Evolutionary conservation across 148 eudicot species (phyloP), one percentile per base, ranked within the genome.

Genomic region (Vaccinium vitisidaea): DNA sequence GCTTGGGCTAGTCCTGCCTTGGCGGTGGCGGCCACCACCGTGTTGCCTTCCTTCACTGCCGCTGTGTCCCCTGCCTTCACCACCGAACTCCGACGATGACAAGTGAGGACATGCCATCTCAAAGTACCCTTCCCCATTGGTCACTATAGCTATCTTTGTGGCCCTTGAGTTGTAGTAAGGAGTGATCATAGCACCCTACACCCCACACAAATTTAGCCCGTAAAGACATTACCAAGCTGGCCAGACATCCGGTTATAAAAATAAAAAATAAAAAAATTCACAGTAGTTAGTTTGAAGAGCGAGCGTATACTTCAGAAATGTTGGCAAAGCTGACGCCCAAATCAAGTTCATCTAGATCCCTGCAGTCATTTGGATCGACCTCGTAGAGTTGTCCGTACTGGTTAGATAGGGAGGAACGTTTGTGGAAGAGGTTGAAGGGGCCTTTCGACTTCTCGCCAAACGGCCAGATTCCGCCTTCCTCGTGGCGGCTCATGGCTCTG

Each of bases 31-130:
- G 58, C 61, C 77, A 18, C 84, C 32, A 30, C 80, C 81, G 4
- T 55, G 56, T 54, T 73, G 74, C 39, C 69, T 25, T 8, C 36
- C 36, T 25, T 21, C 23, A 3, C 16, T 4, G 16, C 77, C 23
- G 6, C 79, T 56, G 30, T 30, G 74, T 5, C 25, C 32, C 56
- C 53, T 48, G 2, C 56, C 55, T 48, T 43, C 50, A 2, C 56
- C 32, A 13, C 32, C 80, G 25, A 21, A 69, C 81, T 83, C 85
- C 0, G 84, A 71, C 1, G 80, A 75, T 30, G 94, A 59, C 12
- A 90, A 81, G 84, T 92, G 99, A 4, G 99, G 98, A 63, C 98
- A 94, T 16, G 97, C 94, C 94, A 96, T 94, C 86, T 96, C 94
- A 67, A 93, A 88, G 83, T 85, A 75, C 16, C 98, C 99, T 81